A percentile compares a stretch with the other conserved stretches of the same genome.
These are phyloP conservation scores for Sclerotinia minor DNA, from an alignment of 2,329 filamentous ascomycete genomes.

Conservation along the genomic window DNA sequence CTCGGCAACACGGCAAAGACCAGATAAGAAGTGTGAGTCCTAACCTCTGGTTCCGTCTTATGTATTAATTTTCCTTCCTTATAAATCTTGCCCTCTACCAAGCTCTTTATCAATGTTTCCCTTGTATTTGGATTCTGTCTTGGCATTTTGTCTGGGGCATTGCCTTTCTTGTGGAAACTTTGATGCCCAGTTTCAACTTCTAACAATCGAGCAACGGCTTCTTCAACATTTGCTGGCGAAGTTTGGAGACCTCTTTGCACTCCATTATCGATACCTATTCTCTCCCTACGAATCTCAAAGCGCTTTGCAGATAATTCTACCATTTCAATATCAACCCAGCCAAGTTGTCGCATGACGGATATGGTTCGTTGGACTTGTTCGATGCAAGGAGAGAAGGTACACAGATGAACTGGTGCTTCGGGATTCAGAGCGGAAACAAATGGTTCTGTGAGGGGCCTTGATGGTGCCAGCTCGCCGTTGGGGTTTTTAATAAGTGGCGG, in stretches of 20 bases:
- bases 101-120: conserved; percentile 40
- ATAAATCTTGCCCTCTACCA: conserved; percentile 57
- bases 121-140: conserved; percentile 41
- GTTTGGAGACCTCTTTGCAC: conserved; percentile 56
- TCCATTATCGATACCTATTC: conserved; percentile 64
- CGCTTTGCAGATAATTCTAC: conserved; percentile 81
- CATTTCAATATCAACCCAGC: conserved; percentile 93
- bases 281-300: conserved; percentile 79
- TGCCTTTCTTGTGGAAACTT: conserved; percentile 55
- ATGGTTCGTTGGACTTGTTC: conserved; percentile 92
- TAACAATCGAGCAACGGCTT: conserved; percentile 72
- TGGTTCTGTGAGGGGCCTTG: conserved; percentile 30
- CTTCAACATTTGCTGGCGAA: conserved; percentile 71
- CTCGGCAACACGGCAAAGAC: conserved; percentile 89
- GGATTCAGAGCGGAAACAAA: conserved; percentile 69
- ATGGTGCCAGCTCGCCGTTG: conserved; percentile 24
- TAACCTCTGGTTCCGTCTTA: conserved; percentile 81
- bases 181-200: conserved; percentile 70
- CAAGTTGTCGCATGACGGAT: conserved; percentile 72
- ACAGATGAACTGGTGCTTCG: conserved; percentile 72
- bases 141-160: conserved; percentile 34
- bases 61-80: conserved; percentile 77
- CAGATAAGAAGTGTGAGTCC: conserved; percentile 96
- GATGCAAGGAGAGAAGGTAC: conserved; percentile 95
- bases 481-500: conserved; percentile 21